A percentile compares a stretch with the other conserved stretches of the same genome.
phyloP scores from a whole-genome alignment of 495 filamentous ascomycete genomes.

The Stereocaulon alpinum region DNA sequence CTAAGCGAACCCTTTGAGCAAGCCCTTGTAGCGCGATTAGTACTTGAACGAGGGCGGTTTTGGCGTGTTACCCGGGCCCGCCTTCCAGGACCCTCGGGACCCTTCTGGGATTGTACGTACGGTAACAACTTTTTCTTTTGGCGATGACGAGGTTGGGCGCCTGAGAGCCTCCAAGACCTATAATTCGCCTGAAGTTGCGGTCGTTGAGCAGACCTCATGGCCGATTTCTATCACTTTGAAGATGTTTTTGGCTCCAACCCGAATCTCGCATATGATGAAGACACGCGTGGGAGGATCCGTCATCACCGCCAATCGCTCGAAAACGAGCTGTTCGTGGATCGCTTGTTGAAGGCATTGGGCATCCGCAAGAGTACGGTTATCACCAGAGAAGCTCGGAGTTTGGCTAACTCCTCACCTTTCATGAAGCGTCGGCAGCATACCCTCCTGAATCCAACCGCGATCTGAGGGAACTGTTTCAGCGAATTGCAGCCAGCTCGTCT shows the following conservation, averaged over 20 bases:
- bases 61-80: too few species aligned
- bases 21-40: too few species aligned
- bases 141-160: too few species aligned
- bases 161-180: neutral
- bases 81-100: too few species aligned
- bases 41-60: too few species aligned
- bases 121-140: too few species aligned
- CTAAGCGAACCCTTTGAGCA: too few species aligned
- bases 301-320: slow-evolving; percentile 51
- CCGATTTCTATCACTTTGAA: slow-evolving; percentile 42
- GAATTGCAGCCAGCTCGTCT: slow-evolving; percentile 48
- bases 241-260: slow-evolving; percentile 52
- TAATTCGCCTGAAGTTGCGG: neutral
- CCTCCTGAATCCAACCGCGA: slow-evolving; percentile 56
- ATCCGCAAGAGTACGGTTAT: slow-evolving; percentile 49
- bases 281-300: slow-evolving; percentile 47
- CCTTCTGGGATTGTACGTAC: too few species aligned
- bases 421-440: slow-evolving; percentile 49
- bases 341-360: slow-evolving; percentile 56
- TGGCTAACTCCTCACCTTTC: neutral
- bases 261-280: slow-evolving; percentile 51
- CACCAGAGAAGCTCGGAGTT: neutral
- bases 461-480: slow-evolving; percentile 52
- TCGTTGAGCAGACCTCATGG: slow-evolving; percentile 5
- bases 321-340: slow-evolving; percentile 64